These are phyloP conservation scores for Fonsecaea nubica DNA, from an alignment of 2,329 filamentous ascomycete species.

Conservation along the genomic window DNA sequence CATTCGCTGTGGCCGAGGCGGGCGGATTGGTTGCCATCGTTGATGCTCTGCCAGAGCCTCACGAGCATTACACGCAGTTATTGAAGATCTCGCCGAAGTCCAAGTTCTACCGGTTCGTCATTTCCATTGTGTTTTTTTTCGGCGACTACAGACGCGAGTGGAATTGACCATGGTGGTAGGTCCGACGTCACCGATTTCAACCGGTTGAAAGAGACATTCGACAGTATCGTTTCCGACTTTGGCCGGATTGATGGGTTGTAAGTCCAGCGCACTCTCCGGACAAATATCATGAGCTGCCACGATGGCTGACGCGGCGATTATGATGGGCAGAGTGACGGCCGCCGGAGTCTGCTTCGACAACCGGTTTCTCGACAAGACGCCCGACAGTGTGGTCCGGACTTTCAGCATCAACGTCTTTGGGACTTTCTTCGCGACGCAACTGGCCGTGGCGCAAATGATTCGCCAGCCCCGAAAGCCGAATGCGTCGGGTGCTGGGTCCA, in stretches of 20 bases:
- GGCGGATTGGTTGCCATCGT: slow-evolving; percentile 49
- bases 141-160: not conserved
- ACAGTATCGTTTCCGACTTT: slow-evolving; percentile 49
- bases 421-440: slow-evolving; percentile 55
- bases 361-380: slow-evolving; percentile 53
- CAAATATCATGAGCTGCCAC: not conserved
- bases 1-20: slow-evolving; percentile 48
- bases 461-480: slow-evolving; percentile 45
- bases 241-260: slow-evolving; percentile 48
- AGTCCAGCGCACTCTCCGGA: not conserved
- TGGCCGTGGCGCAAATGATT: slow-evolving; percentile 59
- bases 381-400: slow-evolving; percentile 51
- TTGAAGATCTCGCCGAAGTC: slow-evolving; percentile 41
- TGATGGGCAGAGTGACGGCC: slow-evolving; percentile 23
- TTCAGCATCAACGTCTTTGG: slow-evolving; percentile 53
- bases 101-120: slow-evolving; percentile 43
- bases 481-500: slow-evolving; percentile 36
- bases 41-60: slow-evolving; percentile 43
- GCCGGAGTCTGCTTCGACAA: slow-evolving; percentile 55
- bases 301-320: not conserved
- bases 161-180: slow-evolving; percentile 2
- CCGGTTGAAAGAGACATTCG: slow-evolving; percentile 45
- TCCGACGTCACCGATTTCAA: slow-evolving; percentile 43
- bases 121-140: not conserved
- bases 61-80: slow-evolving; percentile 39